These are phyloP conservation scores for Drosera capensis DNA, from an alignment of 148 eudicot species.

Conservation along the genomic window DNA sequence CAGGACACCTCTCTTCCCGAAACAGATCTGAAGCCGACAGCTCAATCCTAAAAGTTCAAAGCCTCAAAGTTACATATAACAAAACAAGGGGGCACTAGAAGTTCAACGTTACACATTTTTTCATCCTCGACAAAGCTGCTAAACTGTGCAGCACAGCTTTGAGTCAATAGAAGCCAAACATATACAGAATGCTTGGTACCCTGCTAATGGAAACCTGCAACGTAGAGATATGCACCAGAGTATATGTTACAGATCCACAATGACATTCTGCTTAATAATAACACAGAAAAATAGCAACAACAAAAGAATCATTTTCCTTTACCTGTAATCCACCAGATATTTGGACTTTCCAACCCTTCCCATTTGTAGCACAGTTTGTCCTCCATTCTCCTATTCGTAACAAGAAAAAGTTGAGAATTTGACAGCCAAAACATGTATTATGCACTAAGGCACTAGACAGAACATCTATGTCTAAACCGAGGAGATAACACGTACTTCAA, in stretches of 20 bases:
- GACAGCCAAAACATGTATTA: neutral
- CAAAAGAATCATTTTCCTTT: too few species aligned
- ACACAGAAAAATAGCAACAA: neutral
- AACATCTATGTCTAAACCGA: neutral
- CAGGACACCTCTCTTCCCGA: too few species aligned
- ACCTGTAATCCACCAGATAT: conserved; percentile 89
- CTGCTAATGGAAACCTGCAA: conserved; percentile 79
- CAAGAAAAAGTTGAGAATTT: neutral
- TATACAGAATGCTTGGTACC: conserved; percentile 88
- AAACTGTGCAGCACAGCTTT: conserved; percentile 79
- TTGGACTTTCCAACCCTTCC: conserved; percentile 59
- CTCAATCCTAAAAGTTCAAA: too few species aligned
- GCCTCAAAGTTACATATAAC: too few species aligned
- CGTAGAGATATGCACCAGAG: neutral
- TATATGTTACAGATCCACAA: neutral
- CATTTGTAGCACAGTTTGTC: conserved; percentile 67
- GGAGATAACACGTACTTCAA: conserved; percentile 39
- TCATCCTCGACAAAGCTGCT: conserved; percentile 7
- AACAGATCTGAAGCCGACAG: too few species aligned
- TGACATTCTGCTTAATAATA: neutral
- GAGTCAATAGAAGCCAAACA: conserved; percentile 88
- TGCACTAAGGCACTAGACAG: neutral
- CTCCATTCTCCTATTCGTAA: conserved; percentile 39
- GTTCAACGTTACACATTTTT: too few species aligned
- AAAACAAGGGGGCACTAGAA: too few species aligned